Conservation (phyloP, 2,329 filamentous ascomycete genomes). For the Fusarium protoensiforme region DNA sequence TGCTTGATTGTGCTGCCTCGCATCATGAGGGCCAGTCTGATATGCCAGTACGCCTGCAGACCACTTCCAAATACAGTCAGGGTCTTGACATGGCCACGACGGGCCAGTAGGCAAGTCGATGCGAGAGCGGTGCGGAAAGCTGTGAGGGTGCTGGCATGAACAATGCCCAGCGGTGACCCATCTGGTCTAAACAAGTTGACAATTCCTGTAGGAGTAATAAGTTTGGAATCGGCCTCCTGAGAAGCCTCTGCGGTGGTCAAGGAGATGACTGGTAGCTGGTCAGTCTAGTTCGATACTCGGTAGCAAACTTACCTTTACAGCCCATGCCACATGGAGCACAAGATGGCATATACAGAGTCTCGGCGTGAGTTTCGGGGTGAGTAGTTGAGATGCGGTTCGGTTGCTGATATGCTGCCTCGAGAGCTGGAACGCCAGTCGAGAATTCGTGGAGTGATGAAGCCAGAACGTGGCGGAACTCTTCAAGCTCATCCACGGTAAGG, state of each 20-base stretch:
- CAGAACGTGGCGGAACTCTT: slow-evolving; percentile 61
- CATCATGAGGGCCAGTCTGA: slow-evolving; percentile 83
- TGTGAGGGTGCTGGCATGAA: slow-evolving; percentile 80
- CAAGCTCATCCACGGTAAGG: slow-evolving; percentile 63
- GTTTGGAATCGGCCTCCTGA: slow-evolving; percentile 41
- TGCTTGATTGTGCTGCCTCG: slow-evolving; percentile 77
- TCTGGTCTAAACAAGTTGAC: slow-evolving; percentile 74
- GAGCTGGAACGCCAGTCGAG: slow-evolving; percentile 64
- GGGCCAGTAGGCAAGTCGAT: slow-evolving; percentile 72
- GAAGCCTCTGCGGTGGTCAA: slow-evolving; percentile 57
- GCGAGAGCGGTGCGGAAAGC: slow-evolving; percentile 83
- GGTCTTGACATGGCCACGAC: slow-evolving; percentile 77
- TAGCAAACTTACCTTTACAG: slow-evolving; percentile 67
- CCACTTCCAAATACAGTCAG: slow-evolving; percentile 89
- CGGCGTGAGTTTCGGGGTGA: slow-evolving; percentile 61
- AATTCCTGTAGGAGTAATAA: slow-evolving; percentile 69
- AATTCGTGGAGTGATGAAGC: slow-evolving; percentile 69
- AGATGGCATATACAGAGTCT: slow-evolving; percentile 81
- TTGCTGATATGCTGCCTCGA: slow-evolving; percentile 62
- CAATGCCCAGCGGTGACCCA: slow-evolving; percentile 72
- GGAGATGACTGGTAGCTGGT: slow-evolving; percentile 67
- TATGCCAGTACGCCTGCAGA: slow-evolving; percentile 94
- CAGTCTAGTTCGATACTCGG: background rate
- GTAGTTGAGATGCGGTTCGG: slow-evolving; percentile 63
- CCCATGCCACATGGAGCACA: slow-evolving; percentile 71